Evolutionary conservation across 345 rosid genomes (phyloP).

Genomic region (Eutrema heterophyllum): DNA sequence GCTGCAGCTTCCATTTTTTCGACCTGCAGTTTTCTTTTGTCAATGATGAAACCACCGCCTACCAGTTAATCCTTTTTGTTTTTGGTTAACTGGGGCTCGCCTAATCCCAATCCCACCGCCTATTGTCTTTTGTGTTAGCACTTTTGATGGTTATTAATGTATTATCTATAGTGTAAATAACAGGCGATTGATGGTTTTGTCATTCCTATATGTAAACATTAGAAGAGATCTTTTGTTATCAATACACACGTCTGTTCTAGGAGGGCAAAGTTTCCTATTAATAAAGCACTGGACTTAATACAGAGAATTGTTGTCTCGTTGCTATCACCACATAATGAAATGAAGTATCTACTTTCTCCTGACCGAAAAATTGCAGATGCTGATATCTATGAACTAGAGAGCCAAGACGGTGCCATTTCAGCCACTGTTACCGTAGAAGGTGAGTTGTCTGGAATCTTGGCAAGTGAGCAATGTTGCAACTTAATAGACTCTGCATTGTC

Average conservation of each 20-base stretch:
- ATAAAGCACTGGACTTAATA: background rate
- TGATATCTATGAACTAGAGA: constrained; percentile 31
- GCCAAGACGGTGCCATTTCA: constrained; percentile 63
- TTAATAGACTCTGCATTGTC: constrained; percentile 92
- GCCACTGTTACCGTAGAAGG: constrained; percentile 39
- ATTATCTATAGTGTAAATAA: constrained; percentile 25
- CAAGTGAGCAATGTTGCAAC: constrained; percentile 82
- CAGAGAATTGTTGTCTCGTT: background rate
- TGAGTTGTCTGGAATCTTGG: constrained; percentile 52
- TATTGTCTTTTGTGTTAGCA: constrained; percentile 1
- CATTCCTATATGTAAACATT: constrained; percentile 23
- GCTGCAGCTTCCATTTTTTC: constrained; percentile 99
- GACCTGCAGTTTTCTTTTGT: constrained; percentile 63
- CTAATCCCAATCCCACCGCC: background rate
- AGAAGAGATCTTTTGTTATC: constrained; percentile 4
- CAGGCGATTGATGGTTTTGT: constrained; percentile 13
- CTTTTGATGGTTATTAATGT: constrained; percentile 1
- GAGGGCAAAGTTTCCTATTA: background rate
- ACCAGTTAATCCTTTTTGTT: constrained; percentile 43
- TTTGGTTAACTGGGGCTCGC: background rate
- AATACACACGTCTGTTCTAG: background rate
- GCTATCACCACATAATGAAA: background rate
- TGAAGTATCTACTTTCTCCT: background rate
- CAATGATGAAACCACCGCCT: constrained; percentile 51
- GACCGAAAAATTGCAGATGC: background rate